phyloP scores from a whole-genome alignment of 2,329 filamentous ascomycete species.

The Pseudogymnoascus sp. region DNA sequence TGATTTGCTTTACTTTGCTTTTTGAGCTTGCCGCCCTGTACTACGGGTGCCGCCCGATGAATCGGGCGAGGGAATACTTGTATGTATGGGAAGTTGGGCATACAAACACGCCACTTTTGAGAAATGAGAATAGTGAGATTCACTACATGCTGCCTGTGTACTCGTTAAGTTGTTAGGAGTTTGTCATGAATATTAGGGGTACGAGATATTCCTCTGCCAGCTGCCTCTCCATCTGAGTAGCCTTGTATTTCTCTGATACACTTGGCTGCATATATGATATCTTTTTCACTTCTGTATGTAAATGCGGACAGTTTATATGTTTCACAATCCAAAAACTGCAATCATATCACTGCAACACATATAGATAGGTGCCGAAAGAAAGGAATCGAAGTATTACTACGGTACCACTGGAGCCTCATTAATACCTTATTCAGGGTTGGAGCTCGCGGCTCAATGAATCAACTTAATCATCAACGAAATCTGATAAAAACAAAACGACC shows the following conservation, averaged over 20 bases:
- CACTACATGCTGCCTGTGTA: not conserved
- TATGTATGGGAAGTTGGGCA: slow-evolving; percentile 1
- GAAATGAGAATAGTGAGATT: not conserved
- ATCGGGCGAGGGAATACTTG: not conserved
- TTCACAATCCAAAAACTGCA: not conserved
- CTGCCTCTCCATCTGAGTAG: too few species aligned
- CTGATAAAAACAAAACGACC: not conserved
- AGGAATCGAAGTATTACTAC: too few species aligned
- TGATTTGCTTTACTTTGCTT: not conserved
- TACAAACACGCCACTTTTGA: not conserved
- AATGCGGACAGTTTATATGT: too few species aligned
- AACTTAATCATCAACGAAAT: too few species aligned
- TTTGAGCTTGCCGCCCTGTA: not conserved
- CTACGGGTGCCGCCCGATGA: not conserved
- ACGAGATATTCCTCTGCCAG: not conserved
- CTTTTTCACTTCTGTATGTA: too few species aligned
- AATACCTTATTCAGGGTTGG: too few species aligned
- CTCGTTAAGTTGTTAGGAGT: not conserved
- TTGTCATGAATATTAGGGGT: not conserved
- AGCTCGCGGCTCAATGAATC: too few species aligned
- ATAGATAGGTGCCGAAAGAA: not conserved
- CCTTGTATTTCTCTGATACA: too few species aligned
- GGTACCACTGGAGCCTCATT: too few species aligned
- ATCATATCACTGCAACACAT: too few species aligned
- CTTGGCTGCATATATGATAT: too few species aligned